phyloP scores from a whole-genome alignment of 306 rosid species.

The Trifolium pratense region DNA sequence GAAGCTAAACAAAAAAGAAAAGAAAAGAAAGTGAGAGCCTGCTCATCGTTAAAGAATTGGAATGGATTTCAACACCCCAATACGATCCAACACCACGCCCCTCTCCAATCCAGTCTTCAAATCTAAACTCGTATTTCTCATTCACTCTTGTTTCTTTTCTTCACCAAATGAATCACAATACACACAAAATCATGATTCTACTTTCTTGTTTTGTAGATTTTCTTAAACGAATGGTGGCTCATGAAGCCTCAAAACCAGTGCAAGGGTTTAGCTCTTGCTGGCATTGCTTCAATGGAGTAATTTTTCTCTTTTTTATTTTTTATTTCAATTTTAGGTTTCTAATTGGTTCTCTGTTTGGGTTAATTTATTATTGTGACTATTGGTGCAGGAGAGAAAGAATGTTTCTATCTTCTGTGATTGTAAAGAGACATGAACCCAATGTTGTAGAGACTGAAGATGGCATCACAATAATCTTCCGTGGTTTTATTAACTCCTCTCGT shows the following conservation, averaged over 20 bases:
- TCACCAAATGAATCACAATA: neutral
- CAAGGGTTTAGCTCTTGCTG: slow-evolving; percentile 50
- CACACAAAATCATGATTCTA: neutral
- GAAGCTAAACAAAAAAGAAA: too few relatives aligned
- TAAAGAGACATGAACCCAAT: slow-evolving; percentile 48
- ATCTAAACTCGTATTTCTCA: slow-evolving; percentile 14
- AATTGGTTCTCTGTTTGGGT: neutral
- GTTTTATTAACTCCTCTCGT: slow-evolving; percentile 45
- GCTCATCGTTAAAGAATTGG: neutral
- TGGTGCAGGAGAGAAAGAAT: slow-evolving; percentile 42
- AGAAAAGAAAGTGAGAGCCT: neutral
- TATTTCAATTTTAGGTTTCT: neutral
- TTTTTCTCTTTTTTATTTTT: neutral
- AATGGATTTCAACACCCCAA: slow-evolving; percentile 8
- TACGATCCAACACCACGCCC: neutral
- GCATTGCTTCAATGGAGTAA: slow-evolving; percentile 45
- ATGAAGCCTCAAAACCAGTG: slow-evolving; percentile 26
- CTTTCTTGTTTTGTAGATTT: slow-evolving; percentile 32
- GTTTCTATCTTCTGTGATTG: slow-evolving; percentile 41
- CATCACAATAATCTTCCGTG: slow-evolving; percentile 28
- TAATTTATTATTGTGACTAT: neutral
- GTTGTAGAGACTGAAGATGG: slow-evolving; percentile 48
- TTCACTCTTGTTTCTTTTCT: neutral
- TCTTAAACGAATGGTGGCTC: slow-evolving; percentile 55
- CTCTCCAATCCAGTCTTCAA: slow-evolving; percentile 2